phyloP scores from a whole-genome alignment of 1,139 yeast species.

The Candida tropicalis region DNA sequence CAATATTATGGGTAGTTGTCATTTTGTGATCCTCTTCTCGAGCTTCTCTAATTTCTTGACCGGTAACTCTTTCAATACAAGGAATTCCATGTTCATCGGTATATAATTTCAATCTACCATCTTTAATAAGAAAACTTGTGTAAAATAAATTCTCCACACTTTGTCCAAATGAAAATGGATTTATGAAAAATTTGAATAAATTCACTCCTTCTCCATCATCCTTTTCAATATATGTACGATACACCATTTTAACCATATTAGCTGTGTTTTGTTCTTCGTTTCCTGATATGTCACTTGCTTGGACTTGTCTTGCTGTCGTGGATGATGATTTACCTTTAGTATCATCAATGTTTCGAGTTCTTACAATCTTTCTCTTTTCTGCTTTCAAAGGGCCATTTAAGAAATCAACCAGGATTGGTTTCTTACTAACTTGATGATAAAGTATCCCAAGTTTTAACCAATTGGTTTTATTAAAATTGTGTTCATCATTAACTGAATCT shows the following conservation, averaged over 20 bases:
- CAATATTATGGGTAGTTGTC: conserved; percentile 50
- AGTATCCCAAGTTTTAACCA: conserved; percentile 66
- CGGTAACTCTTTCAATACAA: conserved; percentile 24
- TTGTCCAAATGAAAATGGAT: conserved; percentile 77
- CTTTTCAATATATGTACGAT: conserved; percentile 38
- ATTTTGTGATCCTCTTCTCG: conserved; percentile 15
- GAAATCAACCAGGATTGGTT: conserved; percentile 59
- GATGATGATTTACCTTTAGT: conserved; percentile 35
- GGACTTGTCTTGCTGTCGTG: conserved; percentile 58
- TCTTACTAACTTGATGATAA: conserved; percentile 47
- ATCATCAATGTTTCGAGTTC: conserved; percentile 45
- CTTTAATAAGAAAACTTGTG: conserved; percentile 76
- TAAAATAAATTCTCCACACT: conserved; percentile 84
- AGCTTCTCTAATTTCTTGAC: conserved; percentile 17
- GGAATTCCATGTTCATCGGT: conserved; percentile 48
- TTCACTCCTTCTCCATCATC: conserved; percentile 45
- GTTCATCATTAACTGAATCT: conserved; percentile 20
- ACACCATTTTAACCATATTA: conserved; percentile 54
- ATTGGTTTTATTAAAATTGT: conserved; percentile 43
- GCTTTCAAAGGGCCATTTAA: conserved; percentile 74
- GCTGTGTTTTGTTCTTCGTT: conserved; percentile 61
- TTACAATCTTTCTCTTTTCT: conserved; percentile 46
- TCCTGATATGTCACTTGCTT: conserved; percentile 51
- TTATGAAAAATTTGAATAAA: conserved; percentile 66
- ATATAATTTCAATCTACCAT: conserved; percentile 62